Percentiles rank a stretch among this genome's conserved stretches.
Conservation (phyloP, 257 asterid genomes). For the Solanum paucissectum region DNA sequence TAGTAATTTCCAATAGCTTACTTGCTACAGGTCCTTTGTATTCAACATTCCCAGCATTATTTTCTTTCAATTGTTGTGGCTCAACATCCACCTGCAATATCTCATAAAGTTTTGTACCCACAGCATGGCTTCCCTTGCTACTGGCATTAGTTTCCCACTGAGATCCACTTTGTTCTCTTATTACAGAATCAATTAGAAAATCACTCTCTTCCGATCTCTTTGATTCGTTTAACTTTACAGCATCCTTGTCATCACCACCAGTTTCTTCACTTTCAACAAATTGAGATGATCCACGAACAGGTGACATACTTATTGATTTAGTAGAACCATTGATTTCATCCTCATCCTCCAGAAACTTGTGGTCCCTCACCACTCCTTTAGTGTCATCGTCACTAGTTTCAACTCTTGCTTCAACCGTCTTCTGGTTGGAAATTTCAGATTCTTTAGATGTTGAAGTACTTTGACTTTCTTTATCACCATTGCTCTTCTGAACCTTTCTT, state of each 20-base stretch:
- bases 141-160: conserved; percentile 3
- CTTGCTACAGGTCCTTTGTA: conserved; percentile 7
- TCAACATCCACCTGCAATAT: conserved; percentile 6
- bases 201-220: background rate
- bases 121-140: conserved; percentile 26
- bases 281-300: conserved; percentile 16
- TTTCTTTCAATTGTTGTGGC: conserved; percentile 20
- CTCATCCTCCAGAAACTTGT: conserved; percentile 24
- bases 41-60: conserved; percentile 5
- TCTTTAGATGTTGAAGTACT: conserved; percentile 30
- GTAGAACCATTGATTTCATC: conserved; percentile 17
- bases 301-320: conserved; percentile 9
- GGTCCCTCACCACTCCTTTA: conserved; percentile 9
- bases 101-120: background rate
- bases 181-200: background rate
- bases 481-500: conserved; percentile 49
- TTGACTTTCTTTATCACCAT: conserved; percentile 31
- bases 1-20: background rate
- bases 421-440: conserved; percentile 16
- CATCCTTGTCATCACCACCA: conserved; percentile 13
- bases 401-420: conserved; percentile 22
- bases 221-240: conserved; percentile 14
- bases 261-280: conserved; percentile 34
- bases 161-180: background rate
- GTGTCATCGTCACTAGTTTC: conserved; percentile 21